Evolutionary conservation across 176 grass and related monocot species (phyloP).

Genomic region (Elaeis guineensis): DNA sequence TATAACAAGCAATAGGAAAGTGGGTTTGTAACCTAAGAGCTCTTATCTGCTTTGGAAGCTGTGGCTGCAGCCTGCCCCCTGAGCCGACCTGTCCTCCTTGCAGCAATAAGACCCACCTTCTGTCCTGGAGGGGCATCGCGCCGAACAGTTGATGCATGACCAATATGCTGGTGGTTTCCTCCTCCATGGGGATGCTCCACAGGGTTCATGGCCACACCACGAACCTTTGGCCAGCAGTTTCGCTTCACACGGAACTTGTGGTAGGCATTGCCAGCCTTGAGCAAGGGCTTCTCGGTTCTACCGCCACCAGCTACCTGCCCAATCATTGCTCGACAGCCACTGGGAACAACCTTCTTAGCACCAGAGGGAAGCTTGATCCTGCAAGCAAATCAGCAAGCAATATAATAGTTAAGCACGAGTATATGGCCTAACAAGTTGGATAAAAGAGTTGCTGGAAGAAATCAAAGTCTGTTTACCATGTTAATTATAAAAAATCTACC

Average conservation of each 20-base stretch:
- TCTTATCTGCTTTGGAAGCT: background rate
- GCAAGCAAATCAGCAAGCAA: too few species aligned
- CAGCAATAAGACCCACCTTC: slow-evolving; percentile 14
- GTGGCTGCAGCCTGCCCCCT: slow-evolving; percentile 11
- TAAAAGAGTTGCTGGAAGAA: too few species aligned
- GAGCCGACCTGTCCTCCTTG: slow-evolving; percentile 13
- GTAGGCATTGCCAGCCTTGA: slow-evolving; percentile 14
- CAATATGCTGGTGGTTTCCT: slow-evolving; percentile 3
- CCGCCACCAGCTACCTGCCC: slow-evolving; percentile 13
- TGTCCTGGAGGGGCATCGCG: slow-evolving; percentile 5
- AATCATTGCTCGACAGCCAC: slow-evolving; percentile 10
- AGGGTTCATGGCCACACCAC: slow-evolving; percentile 15
- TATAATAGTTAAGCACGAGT: too few species aligned
- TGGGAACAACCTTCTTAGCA: slow-evolving; percentile 9
- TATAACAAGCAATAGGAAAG: too few species aligned
- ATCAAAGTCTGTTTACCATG: too few species aligned
- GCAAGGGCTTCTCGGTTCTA: slow-evolving; percentile 15
- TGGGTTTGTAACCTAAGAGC: background rate
- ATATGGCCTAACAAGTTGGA: too few species aligned
- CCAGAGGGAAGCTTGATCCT: slow-evolving; percentile 16
- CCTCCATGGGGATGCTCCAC: slow-evolving; percentile 19
- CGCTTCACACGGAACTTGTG: slow-evolving; percentile 14
- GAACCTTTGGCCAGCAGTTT: slow-evolving; percentile 18
- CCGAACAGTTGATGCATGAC: slow-evolving; percentile 5
- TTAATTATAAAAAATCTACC: too few species aligned